phyloP scores from a whole-genome alignment of 148 eudicot genomes.

The Silene latifolia region DNA sequence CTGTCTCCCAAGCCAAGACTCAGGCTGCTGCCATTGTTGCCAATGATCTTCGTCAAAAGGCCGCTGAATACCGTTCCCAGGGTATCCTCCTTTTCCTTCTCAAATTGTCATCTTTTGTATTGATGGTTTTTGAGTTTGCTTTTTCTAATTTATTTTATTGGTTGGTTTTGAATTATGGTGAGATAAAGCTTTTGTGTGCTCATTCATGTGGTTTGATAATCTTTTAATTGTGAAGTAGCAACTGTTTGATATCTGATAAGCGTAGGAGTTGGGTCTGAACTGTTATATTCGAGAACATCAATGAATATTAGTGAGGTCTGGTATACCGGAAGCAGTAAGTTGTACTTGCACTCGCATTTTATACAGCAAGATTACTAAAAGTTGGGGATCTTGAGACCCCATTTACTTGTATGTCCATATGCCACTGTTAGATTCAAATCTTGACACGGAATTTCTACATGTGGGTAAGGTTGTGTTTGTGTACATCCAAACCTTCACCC shows the following conservation, averaged over 20 bases:
- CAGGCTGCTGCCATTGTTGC: conserved; percentile 92
- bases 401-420: background rate
- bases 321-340: background rate
- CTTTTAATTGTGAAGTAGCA: background rate
- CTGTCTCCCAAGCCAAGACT: conserved; percentile 84
- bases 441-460: background rate
- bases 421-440: background rate
- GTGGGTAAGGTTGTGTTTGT: background rate
- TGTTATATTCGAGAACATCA: background rate
- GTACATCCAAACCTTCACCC: background rate
- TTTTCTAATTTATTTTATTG: background rate
- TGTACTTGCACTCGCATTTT: background rate
- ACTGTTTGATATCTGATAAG: too few relatives aligned
- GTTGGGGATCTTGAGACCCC: background rate
- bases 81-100: conserved; percentile 32
- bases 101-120: background rate
- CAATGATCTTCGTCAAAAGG: conserved; percentile 84
- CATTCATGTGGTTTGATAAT: background rate
- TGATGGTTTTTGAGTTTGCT: background rate
- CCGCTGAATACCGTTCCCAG: conserved; percentile 83
- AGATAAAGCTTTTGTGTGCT: background rate
- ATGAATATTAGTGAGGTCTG: background rate
- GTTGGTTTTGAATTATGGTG: background rate
- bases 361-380: too few relatives aligned
- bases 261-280: too few relatives aligned